Conservation (phyloP, 495 filamentous ascomycete species). For the Aspergillus coremiiformis region DNA sequence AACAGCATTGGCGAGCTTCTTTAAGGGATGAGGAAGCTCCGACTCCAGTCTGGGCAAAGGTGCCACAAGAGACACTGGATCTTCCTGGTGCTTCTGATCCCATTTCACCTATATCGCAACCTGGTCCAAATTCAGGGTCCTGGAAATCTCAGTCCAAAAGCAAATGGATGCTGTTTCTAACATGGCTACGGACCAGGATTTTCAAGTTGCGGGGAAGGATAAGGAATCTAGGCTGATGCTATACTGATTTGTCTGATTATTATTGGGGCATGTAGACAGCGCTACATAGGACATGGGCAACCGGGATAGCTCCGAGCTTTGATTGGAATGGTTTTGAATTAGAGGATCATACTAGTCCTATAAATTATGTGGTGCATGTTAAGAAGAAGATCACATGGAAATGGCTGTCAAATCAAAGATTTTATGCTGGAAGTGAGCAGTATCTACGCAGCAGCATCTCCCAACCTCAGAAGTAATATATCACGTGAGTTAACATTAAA, state of each 20-base stretch:
- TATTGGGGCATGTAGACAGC: neutral
- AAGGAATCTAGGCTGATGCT: conserved; percentile 21
- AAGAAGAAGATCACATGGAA: no score
- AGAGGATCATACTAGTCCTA: no score
- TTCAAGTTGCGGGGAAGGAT: conserved; percentile 40
- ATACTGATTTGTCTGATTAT: neutral
- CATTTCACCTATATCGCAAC: conserved; percentile 4
- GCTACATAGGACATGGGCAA: neutral
- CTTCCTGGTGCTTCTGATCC: neutral
- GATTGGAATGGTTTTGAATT: no score
- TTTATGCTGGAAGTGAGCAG: no score
- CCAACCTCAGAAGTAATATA: no score
- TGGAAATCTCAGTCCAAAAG: conserved; percentile 38
- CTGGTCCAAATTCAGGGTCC: conserved; percentile 10
- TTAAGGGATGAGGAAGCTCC: conserved; percentile 16
- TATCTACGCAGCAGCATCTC: no score
- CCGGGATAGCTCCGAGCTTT: neutral
- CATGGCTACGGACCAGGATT: conserved; percentile 41
- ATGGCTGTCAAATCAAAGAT: no score
- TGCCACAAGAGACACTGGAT: neutral
- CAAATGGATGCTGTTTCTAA: conserved; percentile 42
- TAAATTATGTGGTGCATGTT: no score
- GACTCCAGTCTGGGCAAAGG: conserved; percentile 4
- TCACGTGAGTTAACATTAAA: neutral
- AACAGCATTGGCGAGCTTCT: conserved; percentile 20